Evolutionary conservation across 139 green algal species (phyloP), one percentile per base, ranked within the genome.

Genomic region (Closterium sp.): DNA sequence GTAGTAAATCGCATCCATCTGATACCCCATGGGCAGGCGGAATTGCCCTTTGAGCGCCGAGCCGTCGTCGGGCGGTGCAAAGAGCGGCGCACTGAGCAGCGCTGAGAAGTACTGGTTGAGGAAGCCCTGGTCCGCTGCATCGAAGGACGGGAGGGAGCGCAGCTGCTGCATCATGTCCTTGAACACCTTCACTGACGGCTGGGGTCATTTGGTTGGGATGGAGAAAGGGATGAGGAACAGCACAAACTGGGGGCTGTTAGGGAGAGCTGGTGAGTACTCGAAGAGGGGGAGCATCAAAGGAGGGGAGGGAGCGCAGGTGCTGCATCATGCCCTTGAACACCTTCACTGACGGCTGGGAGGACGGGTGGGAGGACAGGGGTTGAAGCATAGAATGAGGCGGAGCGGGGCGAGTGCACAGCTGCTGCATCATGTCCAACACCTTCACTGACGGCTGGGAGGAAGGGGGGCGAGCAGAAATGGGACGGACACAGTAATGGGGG

Each of bases 51-150:
- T 88, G 21, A 91, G 90, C 6, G 32, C 3, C 28, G 36, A 86
- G 21, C 36, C 36, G 5, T 84, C 32, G 1, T 4, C n/a, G 28
- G 34, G 86, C 5, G 91, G 91, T 21, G 16, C n/a, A 30, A 94
- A 94, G 21, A 93, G 28, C 1, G 91, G 88, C 2, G n/a, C 12
- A 6, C 16, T 64, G 16, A 94, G 88, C 28, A 94, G 91, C 28
- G 91, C 84, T 3, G 66, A 10, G 36, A 76, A 94, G 86, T 92
- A 94, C 8, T 5, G 38, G 25, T 31, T 64, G 31, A 94, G 88
- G 76, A 92, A 94, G 32, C 91, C 91, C 87, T 94, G 91, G 35
- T 94, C 91, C 9, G 35, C 91, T 25, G 89, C 91, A 55, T 94
- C 91, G 89, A 34, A 34, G 9, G 31, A 31, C 36, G 25, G 21